A percentile compares a stretch with the other conserved stretches of the same genome.
Conservation (phyloP, 345 rosid genomes). For the Rhizophora apiculata region DNA sequence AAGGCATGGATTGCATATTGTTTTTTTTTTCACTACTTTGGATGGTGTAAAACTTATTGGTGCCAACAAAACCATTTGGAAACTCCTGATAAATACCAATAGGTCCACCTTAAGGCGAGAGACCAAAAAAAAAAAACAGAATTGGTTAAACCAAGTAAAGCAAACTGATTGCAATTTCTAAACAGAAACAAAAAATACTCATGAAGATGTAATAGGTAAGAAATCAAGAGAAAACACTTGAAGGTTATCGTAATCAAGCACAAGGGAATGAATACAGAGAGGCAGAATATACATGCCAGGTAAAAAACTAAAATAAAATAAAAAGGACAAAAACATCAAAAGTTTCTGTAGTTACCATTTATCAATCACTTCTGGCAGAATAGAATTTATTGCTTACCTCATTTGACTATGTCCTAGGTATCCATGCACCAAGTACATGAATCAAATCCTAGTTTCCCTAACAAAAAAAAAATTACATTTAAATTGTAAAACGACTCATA, state of each 20-base stretch:
- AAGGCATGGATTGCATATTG: neutral
- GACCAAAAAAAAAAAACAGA: neutral
- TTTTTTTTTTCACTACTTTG: neutral
- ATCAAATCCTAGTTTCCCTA: too few species aligned
- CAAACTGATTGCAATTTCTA: neutral
- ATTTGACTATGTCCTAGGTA: neutral
- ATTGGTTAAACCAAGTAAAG: neutral
- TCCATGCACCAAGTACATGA: neutral
- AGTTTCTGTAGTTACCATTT: neutral
- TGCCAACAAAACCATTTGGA: neutral
- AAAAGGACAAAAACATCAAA: neutral
- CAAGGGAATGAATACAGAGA: neutral
- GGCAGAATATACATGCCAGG: neutral
- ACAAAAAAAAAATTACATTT: too few species aligned
- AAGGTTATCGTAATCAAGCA: neutral
- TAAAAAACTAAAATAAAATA: neutral
- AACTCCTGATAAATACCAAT: neutral
- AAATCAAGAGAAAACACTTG: neutral
- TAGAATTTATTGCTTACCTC: too few species aligned
- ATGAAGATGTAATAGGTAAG: neutral
- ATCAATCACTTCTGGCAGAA: neutral
- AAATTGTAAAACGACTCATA: too few species aligned
- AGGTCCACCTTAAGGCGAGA: neutral
- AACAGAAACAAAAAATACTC: neutral
- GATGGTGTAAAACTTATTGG: neutral